Base-by-base conservation (phyloP, 2,329 filamentous ascomycete genomes). In the Penicillium decumbens region DNA sequence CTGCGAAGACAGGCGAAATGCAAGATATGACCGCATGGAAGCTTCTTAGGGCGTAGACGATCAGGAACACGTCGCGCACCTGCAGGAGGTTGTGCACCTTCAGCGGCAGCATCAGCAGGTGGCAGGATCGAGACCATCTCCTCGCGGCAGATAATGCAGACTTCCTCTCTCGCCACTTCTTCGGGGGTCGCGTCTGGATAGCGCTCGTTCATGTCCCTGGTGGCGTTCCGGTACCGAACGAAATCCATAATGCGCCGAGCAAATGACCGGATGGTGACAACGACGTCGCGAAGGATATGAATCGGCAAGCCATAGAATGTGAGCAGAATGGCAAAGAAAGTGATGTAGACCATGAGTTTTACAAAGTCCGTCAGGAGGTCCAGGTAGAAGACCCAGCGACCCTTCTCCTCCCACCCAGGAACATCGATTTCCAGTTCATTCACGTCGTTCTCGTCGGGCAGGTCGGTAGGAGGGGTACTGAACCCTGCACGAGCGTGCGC, bases 71-170 rank as follows among this genome's bases (percentile, higher is more conserved):
- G 66, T 9, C 38, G 52, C 13, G 52, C 60, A 59, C 40, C 58
- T 51, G 42, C 24, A 2, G 52, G 60, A 58, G 40, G 42, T n/a
- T 3, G 56, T 46, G 5, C 65, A 23, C 56, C 57, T 41, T 60
- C 67, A 20, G 29, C 56, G 45, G 65, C 72, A 38, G 72, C 71
- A 39, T 65, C 69, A 33, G 66, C 69, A 33, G 76, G 74, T 46
- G 78, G 77, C 29, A 75, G 76, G 88, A 89, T 95, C 1, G 86
- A 83, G 29, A 82, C 82, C 93, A 98, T 98, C 57, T 95, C 89
- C 68, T 98, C 93, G 53, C 93, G 84, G 70, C 93, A 98, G 47
- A 98, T 95, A 60, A 98, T 98, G 70, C 93, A 98, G 2, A 93
- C 95, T 63, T 95, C 89, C 66, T 96, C 92, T 42, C 88, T 80